These are phyloP conservation scores for Podaxis rugospora DNA, from an alignment of 768 basidiomycete genomes.

Conservation along the genomic window DNA sequence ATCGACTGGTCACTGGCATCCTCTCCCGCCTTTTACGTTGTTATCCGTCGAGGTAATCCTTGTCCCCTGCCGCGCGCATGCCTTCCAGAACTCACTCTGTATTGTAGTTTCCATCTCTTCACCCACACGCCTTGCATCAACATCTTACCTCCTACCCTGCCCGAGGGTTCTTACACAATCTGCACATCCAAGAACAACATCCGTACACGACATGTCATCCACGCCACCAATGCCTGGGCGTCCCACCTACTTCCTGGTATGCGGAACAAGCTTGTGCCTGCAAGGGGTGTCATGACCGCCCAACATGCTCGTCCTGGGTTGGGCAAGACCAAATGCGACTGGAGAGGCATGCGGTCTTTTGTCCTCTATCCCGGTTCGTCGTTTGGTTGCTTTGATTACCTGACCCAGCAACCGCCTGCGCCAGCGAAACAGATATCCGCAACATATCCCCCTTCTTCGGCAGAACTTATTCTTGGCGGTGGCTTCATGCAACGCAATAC, in stretches of 20 bases:
- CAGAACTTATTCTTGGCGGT: conserved; percentile 68
- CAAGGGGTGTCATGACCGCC: conserved; percentile 59
- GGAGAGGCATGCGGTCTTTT: conserved; percentile 50
- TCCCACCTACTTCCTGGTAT: conserved; percentile 65
- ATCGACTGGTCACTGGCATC: conserved; percentile 61
- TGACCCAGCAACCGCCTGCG: conserved; percentile 50
- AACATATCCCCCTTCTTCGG: conserved; percentile 18
- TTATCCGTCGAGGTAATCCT: conserved; percentile 44
- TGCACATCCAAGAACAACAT: conserved; percentile 58
- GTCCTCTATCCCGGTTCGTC: conserved; percentile 46
- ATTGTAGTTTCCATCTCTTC: conserved; percentile 49
- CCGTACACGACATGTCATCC: conserved; percentile 60
- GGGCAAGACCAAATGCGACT: conserved; percentile 16
- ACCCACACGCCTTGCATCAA: conserved; percentile 59
- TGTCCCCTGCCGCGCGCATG: neutral
- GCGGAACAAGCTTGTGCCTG: conserved; percentile 58
- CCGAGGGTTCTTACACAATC: conserved; percentile 40
- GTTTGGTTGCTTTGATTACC: conserved; percentile 54
- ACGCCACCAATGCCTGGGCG: conserved; percentile 83
- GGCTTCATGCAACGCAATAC: conserved; percentile 36
- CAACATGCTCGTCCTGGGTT: conserved; percentile 47
- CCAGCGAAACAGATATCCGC: neutral
- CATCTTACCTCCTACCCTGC: conserved; percentile 28
- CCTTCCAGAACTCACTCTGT: conserved; percentile 2
- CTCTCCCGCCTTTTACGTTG: conserved; percentile 45